Evolutionary conservation across 163 green algal species (phyloP), one percentile per base, ranked within the genome.

Genomic region (Volvox carteri): DNA sequence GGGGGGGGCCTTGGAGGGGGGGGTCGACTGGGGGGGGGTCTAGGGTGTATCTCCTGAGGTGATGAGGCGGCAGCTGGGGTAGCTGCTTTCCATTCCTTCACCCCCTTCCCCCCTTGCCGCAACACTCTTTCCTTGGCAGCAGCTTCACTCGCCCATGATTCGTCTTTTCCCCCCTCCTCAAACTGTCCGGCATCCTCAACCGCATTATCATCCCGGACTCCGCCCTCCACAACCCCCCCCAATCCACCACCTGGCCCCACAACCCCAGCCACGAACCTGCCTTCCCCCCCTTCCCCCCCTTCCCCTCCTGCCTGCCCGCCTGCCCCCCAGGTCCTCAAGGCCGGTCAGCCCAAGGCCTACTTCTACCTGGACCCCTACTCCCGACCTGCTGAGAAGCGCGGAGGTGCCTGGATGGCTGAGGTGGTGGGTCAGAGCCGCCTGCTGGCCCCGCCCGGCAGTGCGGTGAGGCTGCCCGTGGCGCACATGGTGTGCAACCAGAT

Each of bases 401-500:
- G 97, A 12, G 98, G 98, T 21, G 98, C 98, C 1, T 99, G 98
- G 97, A 99, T 98, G 95, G 96, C 97, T 21, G 96, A 97, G 90
- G 93, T 97, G 30, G 78, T 95, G 33, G 92, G 92, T 18, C 92
- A 95, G 90, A 93, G 65, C 76, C 83, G 83, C 72, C 90, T 98
- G 86, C 91, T 99, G 78, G 97, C 96, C 5, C 73, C 89, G 3
- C 46, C 91, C 6, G 95, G 94, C n/a, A 50, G 90, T 30, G 52
- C 62, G 5, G 95, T 98, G 42, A 95, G 98, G 5, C 96, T 99
- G 74, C 98, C 98, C 35, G 94, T 98, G 14, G 98, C 96, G 19
- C 97, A 99, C 94, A 99, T 99, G 96, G 98, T 99, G 46, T 99
- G 97, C 96, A 98, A 98, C 90, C 93, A 96, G 90, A 97, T 94